Base-by-base conservation (phyloP, 139 green algal genomes). In the Pseudopediastrum boryanum region DNA sequence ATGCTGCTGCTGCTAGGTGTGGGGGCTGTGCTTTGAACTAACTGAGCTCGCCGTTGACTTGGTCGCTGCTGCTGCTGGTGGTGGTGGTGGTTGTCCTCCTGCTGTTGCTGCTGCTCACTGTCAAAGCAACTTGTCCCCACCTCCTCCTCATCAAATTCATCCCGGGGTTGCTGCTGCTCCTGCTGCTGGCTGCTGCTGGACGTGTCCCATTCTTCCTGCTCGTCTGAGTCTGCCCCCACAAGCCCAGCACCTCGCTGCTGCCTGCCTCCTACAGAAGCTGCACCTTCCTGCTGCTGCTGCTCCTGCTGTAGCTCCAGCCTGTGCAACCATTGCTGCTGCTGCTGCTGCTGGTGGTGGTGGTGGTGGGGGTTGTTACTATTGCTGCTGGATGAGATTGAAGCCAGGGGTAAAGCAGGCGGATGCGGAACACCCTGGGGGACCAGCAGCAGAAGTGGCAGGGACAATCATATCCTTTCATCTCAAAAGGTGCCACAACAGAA, bases 241-340 rank as follows among this genome's bases (percentile, higher is more conserved):
- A 35, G 33, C 6, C 7, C 31, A 31, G 13, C 19, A 23, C 31
- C 8, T 35, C 13, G 38, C 38, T 25, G 64, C 36, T 36, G 66
- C 66, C 42, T 35, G 10, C 65, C 3, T 12, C 38, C 25, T 25
- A 19, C 56, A 27, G 46, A 7, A 62, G 67, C 43, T 62, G 43
- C 42, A 61, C 43, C 35, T 38, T 44, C 51, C 70, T 52, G 2
- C 51, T 71, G 38, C 42, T 67, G 68, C 33, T 33, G 51, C 68
- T 78, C 68, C 12, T 59, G 25, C n/a, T 83, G 77, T 67, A 52
- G 54, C 56, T 63, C 54, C 52, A 64, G 54, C 62, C 27, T 54
- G 42, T 38, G 50, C 77, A 58, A 44, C 77, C 65, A 67, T 33
- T 69, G 42, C 58, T 25, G 41, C 67, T 44, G n/a, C 62, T 19